Base-by-base conservation (phyloP, 2,329 filamentous ascomycete species). In the Pseudogymnoascus sp. region DNA sequence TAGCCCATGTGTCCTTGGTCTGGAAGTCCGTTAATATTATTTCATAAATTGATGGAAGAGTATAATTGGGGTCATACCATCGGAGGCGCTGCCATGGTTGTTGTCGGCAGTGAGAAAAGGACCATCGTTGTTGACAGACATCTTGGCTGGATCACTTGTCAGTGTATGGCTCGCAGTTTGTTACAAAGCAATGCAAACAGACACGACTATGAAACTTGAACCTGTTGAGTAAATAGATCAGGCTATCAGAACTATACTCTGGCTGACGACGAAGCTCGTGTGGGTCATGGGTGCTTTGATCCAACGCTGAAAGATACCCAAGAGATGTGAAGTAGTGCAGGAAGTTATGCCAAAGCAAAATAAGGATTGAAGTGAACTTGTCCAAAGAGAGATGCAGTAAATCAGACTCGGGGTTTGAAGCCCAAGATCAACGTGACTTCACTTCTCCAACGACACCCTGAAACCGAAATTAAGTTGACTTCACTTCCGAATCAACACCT, bases 21-120 rank as follows among this genome's bases (percentile, higher is more conserved):
- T 54, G 33, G 18, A 54, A 33, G 4, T 11, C 28, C n/a, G 18
- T 54, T 33, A 54, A 5, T 18, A 33, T 33, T 9, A 33, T 6
- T 2, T 14, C 16, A 33, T 18, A 7, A 18, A 8, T 33, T 20
- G 28, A 50, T 30, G 30, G 9, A 33, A 54, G n/a, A 7, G 4
- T 18, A 14, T 8, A 54, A 33, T 54, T 18, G 33, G 28, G 4
- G 70, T 61, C 18, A 63, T 58, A 16, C 67, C 69, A 41, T 70
- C 66, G 2, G 66, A 64, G 6, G 69, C 62, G 2, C 60, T 18
- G 30, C 4, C 6, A 4, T 8, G 12, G 18, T 41, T 30, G 33
- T 41, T 37, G 12, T 41, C 12, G 9, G 18, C n/a, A 18, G 14
- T 12, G 14, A 37, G 25, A 37, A 43, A n/a, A 16, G 62, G 63